Evolutionary conservation across 495 filamentous ascomycete species (phyloP), one percentile per base, ranked within the genome.

Genomic region (Podospora anserina): DNA sequence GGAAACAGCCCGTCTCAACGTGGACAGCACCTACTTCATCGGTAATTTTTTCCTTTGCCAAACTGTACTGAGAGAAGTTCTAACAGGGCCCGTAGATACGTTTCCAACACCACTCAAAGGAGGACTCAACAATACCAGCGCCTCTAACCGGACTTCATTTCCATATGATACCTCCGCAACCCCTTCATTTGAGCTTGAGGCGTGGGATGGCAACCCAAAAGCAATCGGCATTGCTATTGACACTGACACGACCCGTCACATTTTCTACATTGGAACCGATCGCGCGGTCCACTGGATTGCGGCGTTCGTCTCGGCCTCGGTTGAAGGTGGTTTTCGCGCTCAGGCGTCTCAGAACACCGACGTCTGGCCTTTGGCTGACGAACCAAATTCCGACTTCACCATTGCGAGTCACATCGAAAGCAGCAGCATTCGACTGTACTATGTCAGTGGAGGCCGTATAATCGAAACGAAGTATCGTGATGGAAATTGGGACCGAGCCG

Each of bases 231-330:
- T 71, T 0, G 69, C 66, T n/a, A 59, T 75, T 30, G 72, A 77
- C 66, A 69, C 28, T 32, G 27, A 57, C n/a, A 61, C 66, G 65
- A 71, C 71, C 55, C 71, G 70, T 15, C 69, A 71, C 67, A 44
- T 75, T 20, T 77, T 75, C 68, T 77, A 77, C 65, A 70, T 75
- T 55, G 75, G 75, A 49, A 66, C 65, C 9, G 75, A 77, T 58
- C 55, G 64, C 19, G 62, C 58, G 26, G 11, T 73, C 16, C 68
- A 77, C 70, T 63, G n/a, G 13, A 39, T 63, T 16, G 60, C 66
- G 3, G 44, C 49, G 3, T 74, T 73, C 19, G 65, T 68, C 34
- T 65, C 64, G 26, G 73, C 69, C 70, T 32, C 15, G 58, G 28
- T 23, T 0, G 73, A 74, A 70, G 58, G 53, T 23, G 61, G 66